Conservation (phyloP, 2,329 filamentous ascomycete genomes). For the Fusarium sp. region DNA sequence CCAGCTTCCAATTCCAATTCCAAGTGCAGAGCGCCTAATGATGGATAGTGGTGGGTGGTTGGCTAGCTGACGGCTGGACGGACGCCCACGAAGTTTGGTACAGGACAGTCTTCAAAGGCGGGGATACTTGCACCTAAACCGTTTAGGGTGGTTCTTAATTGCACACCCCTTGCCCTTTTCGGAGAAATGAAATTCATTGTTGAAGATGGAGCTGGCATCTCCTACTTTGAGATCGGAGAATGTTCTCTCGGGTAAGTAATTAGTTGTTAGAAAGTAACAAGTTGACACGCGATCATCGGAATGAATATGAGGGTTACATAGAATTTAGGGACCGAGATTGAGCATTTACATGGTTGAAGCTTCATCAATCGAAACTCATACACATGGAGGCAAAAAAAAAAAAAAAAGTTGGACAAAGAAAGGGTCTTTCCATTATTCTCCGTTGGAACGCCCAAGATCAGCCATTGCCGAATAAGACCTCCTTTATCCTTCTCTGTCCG, state of each 20-base stretch:
- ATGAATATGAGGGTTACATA: background rate
- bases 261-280: background rate
- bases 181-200: slow-evolving; percentile 23
- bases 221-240: slow-evolving; percentile 15
- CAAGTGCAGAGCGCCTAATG: background rate
- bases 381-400: slow-evolving; percentile 16
- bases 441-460: slow-evolving; percentile 17
- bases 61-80: slow-evolving; percentile 38
- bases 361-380: slow-evolving; percentile 2
- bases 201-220: slow-evolving; percentile 14
- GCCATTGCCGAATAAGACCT: slow-evolving; percentile 40
- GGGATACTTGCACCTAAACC: slow-evolving; percentile 40
- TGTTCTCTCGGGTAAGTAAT: background rate
- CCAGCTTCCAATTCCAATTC: background rate
- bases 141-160: slow-evolving; percentile 35
- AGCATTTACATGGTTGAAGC: slow-evolving; percentile 5
- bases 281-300: background rate
- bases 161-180: slow-evolving; percentile 32
- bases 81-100: slow-evolving; percentile 16
- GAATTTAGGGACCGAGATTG: background rate
- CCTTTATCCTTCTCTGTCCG: slow-evolving; percentile 12
- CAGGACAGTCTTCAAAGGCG: background rate
- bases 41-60: slow-evolving; percentile 25
- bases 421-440: slow-evolving; percentile 26
- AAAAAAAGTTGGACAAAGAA: slow-evolving; percentile 39